phyloP scores from a whole-genome alignment of 257 asterid genomes.

The Solanum neorickii region DNA sequence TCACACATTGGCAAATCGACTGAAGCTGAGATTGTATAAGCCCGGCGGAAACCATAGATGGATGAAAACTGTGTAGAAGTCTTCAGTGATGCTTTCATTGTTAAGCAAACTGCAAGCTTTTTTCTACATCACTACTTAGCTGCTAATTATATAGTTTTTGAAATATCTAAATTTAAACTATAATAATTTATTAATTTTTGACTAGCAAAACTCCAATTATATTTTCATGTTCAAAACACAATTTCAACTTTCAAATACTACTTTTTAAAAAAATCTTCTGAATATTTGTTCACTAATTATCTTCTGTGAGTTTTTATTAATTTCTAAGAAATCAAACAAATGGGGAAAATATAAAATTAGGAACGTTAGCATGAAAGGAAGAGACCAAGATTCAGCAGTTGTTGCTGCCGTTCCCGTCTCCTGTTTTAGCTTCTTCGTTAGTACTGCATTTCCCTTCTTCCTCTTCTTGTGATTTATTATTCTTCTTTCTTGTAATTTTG shows the following conservation, averaged over 20 bases:
- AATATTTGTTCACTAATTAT: neutral
- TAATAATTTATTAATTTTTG: neutral
- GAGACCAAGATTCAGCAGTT: neutral
- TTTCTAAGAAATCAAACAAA: neutral
- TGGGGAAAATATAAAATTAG: neutral
- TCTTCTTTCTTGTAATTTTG: slow-evolving; percentile 31
- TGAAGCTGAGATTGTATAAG: neutral
- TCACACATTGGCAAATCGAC: neutral
- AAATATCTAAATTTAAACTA: no score
- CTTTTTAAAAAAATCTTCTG: neutral
- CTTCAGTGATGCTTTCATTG: neutral
- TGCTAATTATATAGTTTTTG: neutral
- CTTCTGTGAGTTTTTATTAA: neutral
- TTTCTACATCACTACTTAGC: neutral
- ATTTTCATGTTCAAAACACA: neutral
- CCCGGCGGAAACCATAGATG: neutral
- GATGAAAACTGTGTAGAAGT: neutral
- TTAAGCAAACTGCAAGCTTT: neutral
- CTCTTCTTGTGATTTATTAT: slow-evolving; percentile 21
- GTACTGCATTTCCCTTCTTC: slow-evolving; percentile 12
- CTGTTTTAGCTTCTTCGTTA: slow-evolving; percentile 2
- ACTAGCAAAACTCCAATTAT: neutral
- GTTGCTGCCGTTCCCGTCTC: neutral
- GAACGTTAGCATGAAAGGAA: neutral
- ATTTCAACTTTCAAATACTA: neutral